Base-by-base conservation (phyloP, 2,329 filamentous ascomycete species). In the Chaetothyriales sp. region DNA sequence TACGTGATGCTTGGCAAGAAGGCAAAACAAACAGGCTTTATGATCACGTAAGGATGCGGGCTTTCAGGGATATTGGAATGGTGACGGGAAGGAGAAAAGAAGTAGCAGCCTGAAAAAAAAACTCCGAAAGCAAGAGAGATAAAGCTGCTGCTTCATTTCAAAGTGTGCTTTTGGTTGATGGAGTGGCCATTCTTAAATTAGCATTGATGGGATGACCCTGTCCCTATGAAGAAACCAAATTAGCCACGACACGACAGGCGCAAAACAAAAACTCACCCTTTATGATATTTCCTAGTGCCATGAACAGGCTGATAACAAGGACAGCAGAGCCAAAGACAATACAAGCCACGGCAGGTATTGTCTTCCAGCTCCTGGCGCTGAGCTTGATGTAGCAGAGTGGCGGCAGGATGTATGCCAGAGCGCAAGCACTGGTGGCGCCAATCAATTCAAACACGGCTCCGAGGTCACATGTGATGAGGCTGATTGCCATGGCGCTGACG, bases 371-470 rank as follows among this genome's bases (percentile, higher is more conserved):
- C 51, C 58, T 52, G 53, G 82, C 89, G 60, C 86, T 90, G 54
- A 98, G 73, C 70, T 94, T 95, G 64, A 98, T 85, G 67, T 92
- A 98, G 69, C 92, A 98, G 51, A 97, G 72, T 22, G 92, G 92
- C 56, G 92, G 92, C 54, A 98, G 72, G 47, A 98, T 95, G 66
- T 97, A 98, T 0, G 92, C 92, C 67, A 98, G 77, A 5, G 88
- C 89, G 61, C 89, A 92, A 2, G 92, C 92, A 65, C 86, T 94
- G 37, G 92, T 98, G 5, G 92, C 89, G 56, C 92, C 92, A 53
- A 98, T 92, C 18, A 98, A 75, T 71, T 98, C 92, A 64, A 98
- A 95, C 1, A 98, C 90, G 45, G 86, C 80, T 49, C 92, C 92
- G 2, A 98, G 75, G 66, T 98, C 92, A 69, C 92, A 97, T 0